These are phyloP conservation scores for Zarea fungicola DNA, from an alignment of 2,329 filamentous ascomycete genomes.

Conservation along the genomic window DNA sequence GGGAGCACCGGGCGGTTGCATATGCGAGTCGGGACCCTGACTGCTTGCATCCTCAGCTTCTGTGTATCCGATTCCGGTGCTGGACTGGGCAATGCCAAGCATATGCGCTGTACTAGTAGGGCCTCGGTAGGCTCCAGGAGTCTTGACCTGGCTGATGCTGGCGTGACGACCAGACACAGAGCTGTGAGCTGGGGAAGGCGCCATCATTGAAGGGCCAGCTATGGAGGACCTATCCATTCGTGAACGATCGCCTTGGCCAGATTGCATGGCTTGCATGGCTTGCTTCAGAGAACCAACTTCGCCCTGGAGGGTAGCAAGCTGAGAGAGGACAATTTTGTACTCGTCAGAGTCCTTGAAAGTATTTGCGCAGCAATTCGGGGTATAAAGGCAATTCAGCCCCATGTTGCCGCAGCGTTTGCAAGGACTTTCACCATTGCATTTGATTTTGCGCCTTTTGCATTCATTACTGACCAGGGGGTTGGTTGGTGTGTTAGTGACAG, in stretches of 20 bases:
- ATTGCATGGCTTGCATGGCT: slow-evolving; percentile 63
- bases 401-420: slow-evolving; percentile 66
- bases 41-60: slow-evolving; percentile 57
- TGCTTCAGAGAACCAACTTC: slow-evolving; percentile 75
- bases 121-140: slow-evolving; percentile 68
- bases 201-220: slow-evolving; percentile 28
- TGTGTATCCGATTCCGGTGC: slow-evolving; percentile 69
- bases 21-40: slow-evolving; percentile 35
- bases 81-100: slow-evolving; percentile 80
- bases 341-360: slow-evolving; percentile 91
- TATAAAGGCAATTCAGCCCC: slow-evolving; percentile 60
- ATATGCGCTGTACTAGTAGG: slow-evolving; percentile 83
- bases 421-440: slow-evolving; percentile 65
- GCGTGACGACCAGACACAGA: slow-evolving; percentile 30
- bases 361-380: slow-evolving; percentile 63
- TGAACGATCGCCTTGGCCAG: slow-evolving; percentile 35
- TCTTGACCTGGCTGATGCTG: slow-evolving; percentile 37
- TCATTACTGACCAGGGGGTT: slow-evolving; percentile 50
- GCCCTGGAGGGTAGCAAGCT: slow-evolving; percentile 71
- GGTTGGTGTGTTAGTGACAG: neutral
- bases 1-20: neutral
- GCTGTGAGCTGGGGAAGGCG: slow-evolving; percentile 37
- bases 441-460: slow-evolving; percentile 70
- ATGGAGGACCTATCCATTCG: slow-evolving; percentile 40
- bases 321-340: slow-evolving; percentile 73